Evolutionary conservation across 2,329 filamentous ascomycete species (phyloP), one percentile per base, ranked within the genome.

Genomic region (Epichloe sibirici): DNA sequence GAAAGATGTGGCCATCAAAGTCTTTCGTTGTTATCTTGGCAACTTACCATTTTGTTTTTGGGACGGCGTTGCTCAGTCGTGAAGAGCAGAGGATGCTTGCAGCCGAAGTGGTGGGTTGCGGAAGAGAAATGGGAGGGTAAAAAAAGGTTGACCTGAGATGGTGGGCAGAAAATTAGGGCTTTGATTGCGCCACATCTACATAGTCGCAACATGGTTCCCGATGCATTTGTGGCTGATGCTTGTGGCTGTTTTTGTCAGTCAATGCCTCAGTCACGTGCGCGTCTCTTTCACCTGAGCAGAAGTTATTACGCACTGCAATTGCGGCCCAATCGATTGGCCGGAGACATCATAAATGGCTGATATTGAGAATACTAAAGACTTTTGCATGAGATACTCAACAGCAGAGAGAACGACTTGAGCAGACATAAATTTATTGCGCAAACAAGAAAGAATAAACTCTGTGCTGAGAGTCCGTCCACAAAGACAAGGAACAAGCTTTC

Each of bases 41-140:
- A 62, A 70, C 69, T 71, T 65, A 71, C 69, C 69, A 72, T 72
- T 61, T 70, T 71, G 66, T 58, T 66, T 51, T 57, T 61, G 65
- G 61, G 62, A 63, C 65, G 60, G 53, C 55, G 65, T 56, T 69
- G 63, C 64, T 69, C 62, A 62, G 61, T 61, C 61, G 60, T 64
- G 58, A 61, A 59, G 64, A 66, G 62, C 65, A 67, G 61, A 44
- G 61, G 58, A 21, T 66, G 59, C 59, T 58, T 58, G 62, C 61
- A 61, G 60, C 64, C 59, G 59, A 61, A 59, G 57, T 56, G 56
- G 62, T 60, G 59, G 56, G 15, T 60, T 59, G 58, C 56, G 59
- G 54, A 55, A 54, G 59, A 53, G 52, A 53, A 58, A 60, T 3
- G 23, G 28, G 25, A 21, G 39, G n/a, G 5, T 11, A 34, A 60